A percentile compares a stretch with the other conserved stretches of the same genome.
These are phyloP conservation scores for Spathaspora arborariae DNA, from an alignment of 805 yeast genomes.

Conservation along the genomic window DNA sequence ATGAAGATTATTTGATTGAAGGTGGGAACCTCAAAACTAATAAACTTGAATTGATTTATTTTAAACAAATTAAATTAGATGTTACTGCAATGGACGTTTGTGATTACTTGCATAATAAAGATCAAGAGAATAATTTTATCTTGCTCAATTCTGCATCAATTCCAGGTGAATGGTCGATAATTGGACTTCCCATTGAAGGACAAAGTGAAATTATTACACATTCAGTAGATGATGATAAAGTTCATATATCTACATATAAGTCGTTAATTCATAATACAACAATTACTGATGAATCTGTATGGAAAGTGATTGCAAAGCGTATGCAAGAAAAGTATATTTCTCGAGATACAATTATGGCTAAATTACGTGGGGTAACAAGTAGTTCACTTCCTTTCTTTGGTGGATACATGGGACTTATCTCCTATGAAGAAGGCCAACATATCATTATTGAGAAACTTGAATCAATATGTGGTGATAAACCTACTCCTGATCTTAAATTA, in stretches of 20 bases:
- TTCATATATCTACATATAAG: conserved; percentile 3
- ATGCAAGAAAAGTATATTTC: conserved; percentile 40
- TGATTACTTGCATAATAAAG: conserved; percentile 33
- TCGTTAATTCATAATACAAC: conserved; percentile 6
- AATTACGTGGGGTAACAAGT: conserved; percentile 13
- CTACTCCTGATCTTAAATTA: conserved; percentile 70
- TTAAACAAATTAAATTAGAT: conserved; percentile 12
- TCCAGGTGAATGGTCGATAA: conserved; percentile 86
- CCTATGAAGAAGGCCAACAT: conserved; percentile 82
- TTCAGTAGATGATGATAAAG: conserved; percentile 43
- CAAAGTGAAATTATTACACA: conserved; percentile 54
- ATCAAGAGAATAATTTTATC: conserved; percentile 43
- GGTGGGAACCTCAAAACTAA: conserved; percentile 8
- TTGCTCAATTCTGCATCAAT: conserved; percentile 72
- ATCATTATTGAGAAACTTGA: conserved; percentile 29
- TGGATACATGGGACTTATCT: conserved; percentile 82
- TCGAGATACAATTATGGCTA: conserved; percentile 21
- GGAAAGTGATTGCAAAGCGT: conserved; percentile 48
- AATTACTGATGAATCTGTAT: conserved; percentile 30
- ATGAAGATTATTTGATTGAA: conserved; percentile 11
- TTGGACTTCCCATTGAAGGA: conserved; percentile 59
- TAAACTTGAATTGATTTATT: conserved; percentile 8
- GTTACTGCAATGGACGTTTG: conserved; percentile 47
- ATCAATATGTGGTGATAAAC: conserved; percentile 23
- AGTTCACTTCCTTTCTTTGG: conserved; percentile 74